Base-by-base conservation (phyloP, 192 early-diverging fungal genomes). In the Ramicandelaber brevisporus region DNA sequence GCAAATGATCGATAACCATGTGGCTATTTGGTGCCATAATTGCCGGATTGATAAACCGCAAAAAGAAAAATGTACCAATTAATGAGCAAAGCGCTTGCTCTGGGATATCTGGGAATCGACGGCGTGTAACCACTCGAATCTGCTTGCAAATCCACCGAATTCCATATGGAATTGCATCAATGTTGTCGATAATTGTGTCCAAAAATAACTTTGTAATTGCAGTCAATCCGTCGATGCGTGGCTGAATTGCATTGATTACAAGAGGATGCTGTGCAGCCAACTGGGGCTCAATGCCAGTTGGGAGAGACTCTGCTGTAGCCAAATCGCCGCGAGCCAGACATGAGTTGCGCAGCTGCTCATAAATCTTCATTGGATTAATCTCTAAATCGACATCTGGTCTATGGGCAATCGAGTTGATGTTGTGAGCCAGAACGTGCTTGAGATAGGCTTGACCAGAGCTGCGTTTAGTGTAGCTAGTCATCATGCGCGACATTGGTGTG, bases 101-200 rank as follows among this genome's bases (percentile, higher is more conserved):
- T 5, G 79, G 66, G 8, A 78, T 76, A 28, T 92, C 68, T 0
- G 87, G 85, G 57, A 75, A 92, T 46, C 84, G 83, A 32, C 84
- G 48, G 67, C 83, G 84, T 4, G 85, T 84, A 39, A 96, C 50
- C 4, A 70, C 78, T 13, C 76, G 60, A 56, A 96, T 92, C 51
- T 96, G 87, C 39, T 96, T 96, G 49, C 90, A 96, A 28, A 96
- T 86, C 87, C 87, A 96, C 7, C 87, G 67, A 47, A 96, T 92
- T 17, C 87, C 90, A 39, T 85, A 92, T 1, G 90, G 90, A 9
- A 82, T 78, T 34, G 74, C 61, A 30, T 86, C 71, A 5, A 73
- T 54, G 12, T 77, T 71, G 11, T 57, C 54, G 13, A 92, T 66
- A 28, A 96, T 86, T 5, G 76, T 89, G 29, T 67, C 61, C 24